Conservation (phyloP, 2,329 filamentous ascomycete genomes). For the Leptographium flavum region DNA sequence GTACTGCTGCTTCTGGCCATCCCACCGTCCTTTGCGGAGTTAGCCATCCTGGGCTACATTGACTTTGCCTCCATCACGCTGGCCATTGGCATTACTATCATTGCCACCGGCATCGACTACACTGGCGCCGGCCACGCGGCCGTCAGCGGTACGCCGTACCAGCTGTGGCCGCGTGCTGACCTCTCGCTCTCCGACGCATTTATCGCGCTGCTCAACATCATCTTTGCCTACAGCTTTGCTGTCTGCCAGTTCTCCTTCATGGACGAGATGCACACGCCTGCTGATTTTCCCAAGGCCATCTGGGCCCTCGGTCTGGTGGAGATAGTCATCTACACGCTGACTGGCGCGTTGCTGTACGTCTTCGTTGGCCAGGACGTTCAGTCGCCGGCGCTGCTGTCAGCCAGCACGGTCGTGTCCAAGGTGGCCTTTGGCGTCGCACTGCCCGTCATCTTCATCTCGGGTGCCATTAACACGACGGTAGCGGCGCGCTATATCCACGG, state of each 20-base stretch:
- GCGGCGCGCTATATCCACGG: slow-evolving; percentile 31
- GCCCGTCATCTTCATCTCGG: slow-evolving; percentile 61
- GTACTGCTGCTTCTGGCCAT: slow-evolving; percentile 30
- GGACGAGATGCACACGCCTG: slow-evolving; percentile 37
- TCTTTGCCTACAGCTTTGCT: slow-evolving; percentile 52
- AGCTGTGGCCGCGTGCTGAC: slow-evolving; percentile 28
- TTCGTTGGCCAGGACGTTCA: slow-evolving; percentile 38
- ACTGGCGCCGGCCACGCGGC: slow-evolving; percentile 25
- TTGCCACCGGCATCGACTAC: slow-evolving; percentile 2
- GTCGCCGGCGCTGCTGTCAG: slow-evolving; percentile 55
- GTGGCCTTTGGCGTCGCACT: slow-evolving; percentile 56
- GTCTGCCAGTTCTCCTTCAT: slow-evolving; percentile 38
- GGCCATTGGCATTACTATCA: slow-evolving; percentile 4
- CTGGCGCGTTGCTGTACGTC: slow-evolving; percentile 3
- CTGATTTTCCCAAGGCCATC: slow-evolving; percentile 38
- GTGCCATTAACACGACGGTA: slow-evolving; percentile 18
- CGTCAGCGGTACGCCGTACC: slow-evolving; percentile 22
- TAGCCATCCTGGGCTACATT: slow-evolving; percentile 34
- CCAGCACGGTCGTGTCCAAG: slow-evolving; percentile 43
- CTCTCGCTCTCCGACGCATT: slow-evolving; percentile 40
- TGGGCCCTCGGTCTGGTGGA: slow-evolving; percentile 41
- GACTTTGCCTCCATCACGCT: slow-evolving; percentile 33
- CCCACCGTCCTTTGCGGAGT: slow-evolving; percentile 32
- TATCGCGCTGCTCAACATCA: slow-evolving; percentile 51
- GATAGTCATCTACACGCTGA: slow-evolving; percentile 5